Evolutionary conservation across 164 flowering plant species (phyloP), one percentile per base, ranked within the genome.

Genomic region (Chimonanthus praecox): DNA sequence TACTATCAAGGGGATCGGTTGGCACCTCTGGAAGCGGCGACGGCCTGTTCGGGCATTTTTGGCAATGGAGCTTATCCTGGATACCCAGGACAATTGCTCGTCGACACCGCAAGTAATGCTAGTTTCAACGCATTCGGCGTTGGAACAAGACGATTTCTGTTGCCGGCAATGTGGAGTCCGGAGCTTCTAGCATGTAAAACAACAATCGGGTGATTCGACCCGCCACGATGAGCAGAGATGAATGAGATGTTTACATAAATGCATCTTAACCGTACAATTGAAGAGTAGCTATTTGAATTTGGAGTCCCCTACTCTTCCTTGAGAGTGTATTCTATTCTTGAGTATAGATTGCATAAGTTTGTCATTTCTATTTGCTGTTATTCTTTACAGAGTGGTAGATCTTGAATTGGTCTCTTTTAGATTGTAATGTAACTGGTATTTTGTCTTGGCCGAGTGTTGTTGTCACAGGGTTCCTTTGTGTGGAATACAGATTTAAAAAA

Each of bases 81-180:
- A 0, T 78, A 73, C 71, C 83, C 86, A 4, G 86, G 86, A 18
- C 51, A 74, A 10, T 64, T 84, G 73, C 49, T 70, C 68, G 73
- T 78, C 64, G 82, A 80, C 64, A 58, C 63, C 18, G 9, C 6
- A 9, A 82, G 64, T 58, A 73, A 75, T 7, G 87, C 78, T 5
- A 84, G 83, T 20, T 82, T 58, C n/a, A 84, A 84, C 45, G 80
- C 77, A 9, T 64, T 71, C 18, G 82, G 84, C 7, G 76, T 48
- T 3, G 49, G 50, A 15, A 80, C 78, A 7, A 62, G 77, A 71
- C 79, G 70, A 48, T 82, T 76, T 71, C 78, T 84, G 51, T 74
- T 84, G 48, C 84, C 87, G 7, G 84, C 84, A 11, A 82, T 84
- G 62, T 80, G 84, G 86, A 80, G 80, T 44, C 83, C 69, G 3